phyloP scores from a whole-genome alignment of 2,329 filamentous ascomycete genomes.

The Esteya vermicola region DNA sequence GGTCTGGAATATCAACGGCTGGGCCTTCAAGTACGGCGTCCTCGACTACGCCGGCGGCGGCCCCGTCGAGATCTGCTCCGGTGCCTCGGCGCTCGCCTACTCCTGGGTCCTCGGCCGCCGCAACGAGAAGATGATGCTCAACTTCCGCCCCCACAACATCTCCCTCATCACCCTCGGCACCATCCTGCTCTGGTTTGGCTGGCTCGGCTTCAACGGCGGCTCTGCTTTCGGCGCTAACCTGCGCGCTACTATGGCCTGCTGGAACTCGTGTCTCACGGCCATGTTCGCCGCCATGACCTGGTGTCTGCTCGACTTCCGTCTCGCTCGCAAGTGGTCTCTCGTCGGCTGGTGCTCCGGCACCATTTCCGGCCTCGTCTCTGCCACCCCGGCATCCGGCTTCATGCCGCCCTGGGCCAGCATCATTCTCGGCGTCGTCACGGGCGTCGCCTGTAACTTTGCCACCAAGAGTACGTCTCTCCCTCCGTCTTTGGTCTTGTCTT shows the following conservation, averaged over 20 bases:
- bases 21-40: slow-evolving; percentile 81
- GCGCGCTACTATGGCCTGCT: slow-evolving; percentile 89
- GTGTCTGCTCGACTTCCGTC: slow-evolving; percentile 89
- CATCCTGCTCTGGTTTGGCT: slow-evolving; percentile 93
- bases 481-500: neutral
- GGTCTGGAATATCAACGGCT: slow-evolving; percentile 92
- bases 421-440: slow-evolving; percentile 51
- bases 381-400: slow-evolving; percentile 55
- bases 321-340: slow-evolving; percentile 85
- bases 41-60: slow-evolving; percentile 94
- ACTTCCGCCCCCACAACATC: slow-evolving; percentile 98
- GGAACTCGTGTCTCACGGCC: slow-evolving; percentile 90
- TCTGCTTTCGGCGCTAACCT: slow-evolving; percentile 90
- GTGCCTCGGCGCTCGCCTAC: slow-evolving; percentile 85
- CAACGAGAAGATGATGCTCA: slow-evolving; percentile 99
- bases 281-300: slow-evolving; percentile 87
- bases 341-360: slow-evolving; percentile 60
- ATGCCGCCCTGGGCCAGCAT: slow-evolving; percentile 55
- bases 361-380: slow-evolving; percentile 57
- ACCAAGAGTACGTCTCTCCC: slow-evolving; percentile 32
- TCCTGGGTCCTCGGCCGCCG: slow-evolving; percentile 90
- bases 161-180: slow-evolving; percentile 93
- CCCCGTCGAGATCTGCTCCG: slow-evolving; percentile 93
- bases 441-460: slow-evolving; percentile 51
- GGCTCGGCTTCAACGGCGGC: slow-evolving; percentile 97